Conservation (phyloP, 441 rosid species). For the Cnidoscolus chayamansa region DNA sequence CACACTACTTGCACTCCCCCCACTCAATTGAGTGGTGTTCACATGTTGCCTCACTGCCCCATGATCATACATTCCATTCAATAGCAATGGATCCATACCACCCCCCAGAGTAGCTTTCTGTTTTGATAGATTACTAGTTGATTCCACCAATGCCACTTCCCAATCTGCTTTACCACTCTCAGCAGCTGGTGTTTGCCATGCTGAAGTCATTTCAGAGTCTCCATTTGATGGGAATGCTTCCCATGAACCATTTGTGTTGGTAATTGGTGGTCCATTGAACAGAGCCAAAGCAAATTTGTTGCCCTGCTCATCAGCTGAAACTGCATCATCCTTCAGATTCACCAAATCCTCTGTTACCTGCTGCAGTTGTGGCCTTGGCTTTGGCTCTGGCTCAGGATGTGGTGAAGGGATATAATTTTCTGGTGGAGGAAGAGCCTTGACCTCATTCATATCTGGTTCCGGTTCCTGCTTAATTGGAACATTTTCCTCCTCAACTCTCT, state of each 20-base stretch:
- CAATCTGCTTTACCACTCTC: constrained; percentile 84
- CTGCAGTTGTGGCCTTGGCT: constrained; percentile 41
- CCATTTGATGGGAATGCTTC: constrained; percentile 80
- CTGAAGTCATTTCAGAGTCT: constrained; percentile 70
- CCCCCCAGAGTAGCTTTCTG: constrained; percentile 89
- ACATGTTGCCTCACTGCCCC: constrained; percentile 91
- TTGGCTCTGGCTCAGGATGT: constrained; percentile 49
- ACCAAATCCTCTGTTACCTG: constrained; percentile 65
- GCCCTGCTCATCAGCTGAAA: constrained; percentile 81
- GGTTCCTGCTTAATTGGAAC: constrained; percentile 31
- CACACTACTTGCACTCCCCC: constrained; percentile 92
- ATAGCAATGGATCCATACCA: constrained; percentile 77
- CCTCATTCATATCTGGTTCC: constrained; percentile 64
- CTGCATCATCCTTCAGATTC: constrained; percentile 67
- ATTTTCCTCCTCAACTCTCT: constrained; percentile 38
- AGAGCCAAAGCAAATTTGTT: constrained; percentile 81
- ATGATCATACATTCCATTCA: constrained; percentile 93
- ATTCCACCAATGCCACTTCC: constrained; percentile 91
- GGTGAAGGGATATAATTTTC: constrained; percentile 63
- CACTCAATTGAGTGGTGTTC: constrained; percentile 56
- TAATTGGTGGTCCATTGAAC: constrained; percentile 59
- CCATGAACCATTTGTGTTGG: constrained; percentile 67
- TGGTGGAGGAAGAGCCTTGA: constrained; percentile 84
- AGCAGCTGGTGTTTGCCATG: constrained; percentile 97
- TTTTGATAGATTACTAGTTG: constrained; percentile 69